These are phyloP conservation scores for Moesziomyces sp. DNA, from an alignment of 1,284 basidiomycete genomes.

Conservation along the genomic window DNA sequence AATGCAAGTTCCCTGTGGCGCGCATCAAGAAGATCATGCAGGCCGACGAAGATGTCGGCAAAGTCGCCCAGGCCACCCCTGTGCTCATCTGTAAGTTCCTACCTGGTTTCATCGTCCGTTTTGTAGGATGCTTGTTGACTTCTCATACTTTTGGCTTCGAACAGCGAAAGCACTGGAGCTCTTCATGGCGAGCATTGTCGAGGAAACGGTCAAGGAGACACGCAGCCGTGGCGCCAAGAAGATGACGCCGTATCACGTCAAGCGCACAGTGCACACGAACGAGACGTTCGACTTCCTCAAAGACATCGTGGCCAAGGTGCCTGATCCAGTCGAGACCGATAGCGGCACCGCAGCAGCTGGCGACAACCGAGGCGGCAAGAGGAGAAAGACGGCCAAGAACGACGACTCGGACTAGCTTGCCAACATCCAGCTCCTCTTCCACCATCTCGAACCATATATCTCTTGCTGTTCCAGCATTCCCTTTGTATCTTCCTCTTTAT, in stretches of 20 bases:
- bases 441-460: background rate
- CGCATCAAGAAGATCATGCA: conserved; percentile 99
- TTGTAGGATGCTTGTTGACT: background rate
- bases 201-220: conserved; percentile 85
- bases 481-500: background rate
- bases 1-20: conserved; percentile 71
- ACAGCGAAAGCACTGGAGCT: conserved; percentile 95
- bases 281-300: conserved; percentile 95
- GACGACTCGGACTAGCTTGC: conserved; percentile 29
- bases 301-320: conserved; percentile 88
- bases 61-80: conserved; percentile 96
- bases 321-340: conserved; percentile 77
- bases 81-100: conserved; percentile 89
- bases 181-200: conserved; percentile 87
- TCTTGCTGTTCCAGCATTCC: background rate
- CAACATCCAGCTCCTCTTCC: background rate
- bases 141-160: background rate
- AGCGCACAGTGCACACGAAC: conserved; percentile 88
- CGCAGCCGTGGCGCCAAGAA: conserved; percentile 83
- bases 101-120: background rate
- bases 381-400: conserved; percentile 46
- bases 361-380: conserved; percentile 45
- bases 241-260: conserved; percentile 92
- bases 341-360: conserved; percentile 12
- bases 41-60: conserved; percentile 98